These are phyloP conservation scores for Mycena crocata DNA, from an alignment of 768 basidiomycete genomes.

Conservation along the genomic window DNA sequence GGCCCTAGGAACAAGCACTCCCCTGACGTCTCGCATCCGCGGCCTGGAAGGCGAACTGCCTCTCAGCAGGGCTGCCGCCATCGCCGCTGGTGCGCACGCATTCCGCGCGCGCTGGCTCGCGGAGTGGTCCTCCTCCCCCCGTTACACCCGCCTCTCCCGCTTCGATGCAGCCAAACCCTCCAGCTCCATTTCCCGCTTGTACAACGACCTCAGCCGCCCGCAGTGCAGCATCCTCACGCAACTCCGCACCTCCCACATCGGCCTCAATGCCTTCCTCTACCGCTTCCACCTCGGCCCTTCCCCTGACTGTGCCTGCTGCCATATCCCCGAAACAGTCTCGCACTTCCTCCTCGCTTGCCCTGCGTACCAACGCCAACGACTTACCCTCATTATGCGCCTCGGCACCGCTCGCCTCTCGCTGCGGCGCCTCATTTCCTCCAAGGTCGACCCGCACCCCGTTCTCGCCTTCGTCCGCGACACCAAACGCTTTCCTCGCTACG, in stretches of 20 bases:
- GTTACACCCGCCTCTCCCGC: background rate
- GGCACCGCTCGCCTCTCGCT: background rate
- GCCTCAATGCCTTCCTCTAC: no score
- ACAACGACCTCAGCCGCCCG: conserved; percentile 4
- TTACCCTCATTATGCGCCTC: background rate
- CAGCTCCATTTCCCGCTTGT: background rate
- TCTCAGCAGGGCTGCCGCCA: background rate
- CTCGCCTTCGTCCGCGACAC: background rate
- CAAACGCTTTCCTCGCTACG: background rate
- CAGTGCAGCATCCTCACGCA: no score
- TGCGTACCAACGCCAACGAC: background rate
- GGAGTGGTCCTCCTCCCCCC: background rate
- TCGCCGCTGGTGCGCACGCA: background rate
- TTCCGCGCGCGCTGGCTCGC: background rate
- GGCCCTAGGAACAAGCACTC: no score
- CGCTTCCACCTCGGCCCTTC: no score
- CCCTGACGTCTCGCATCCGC: background rate
- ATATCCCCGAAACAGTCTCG: background rate
- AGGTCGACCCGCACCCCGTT: background rate
- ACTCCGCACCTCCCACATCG: background rate
- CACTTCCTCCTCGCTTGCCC: background rate
- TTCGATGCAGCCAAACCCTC: background rate
- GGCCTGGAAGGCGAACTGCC: background rate
- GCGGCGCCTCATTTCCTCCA: background rate
- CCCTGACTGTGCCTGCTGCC: background rate